These are phyloP conservation scores for Neltuma alba DNA, from an alignment of 306 rosid species.

Conservation along the genomic window DNA sequence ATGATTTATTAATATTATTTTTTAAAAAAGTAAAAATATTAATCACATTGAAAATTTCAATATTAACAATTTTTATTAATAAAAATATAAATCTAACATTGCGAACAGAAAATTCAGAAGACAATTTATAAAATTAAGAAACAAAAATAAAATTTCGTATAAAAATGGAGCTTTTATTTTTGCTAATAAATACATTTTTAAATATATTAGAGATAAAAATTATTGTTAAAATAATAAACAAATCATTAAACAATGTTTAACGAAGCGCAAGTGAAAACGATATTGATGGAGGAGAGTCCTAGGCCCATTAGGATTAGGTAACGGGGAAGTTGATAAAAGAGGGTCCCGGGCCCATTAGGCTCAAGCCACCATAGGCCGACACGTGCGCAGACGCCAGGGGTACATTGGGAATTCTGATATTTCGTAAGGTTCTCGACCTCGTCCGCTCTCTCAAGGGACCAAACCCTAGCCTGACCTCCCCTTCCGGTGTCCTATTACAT, in stretches of 20 bases:
- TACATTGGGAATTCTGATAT: background rate
- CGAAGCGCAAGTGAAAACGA: background rate
- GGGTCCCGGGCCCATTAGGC: background rate
- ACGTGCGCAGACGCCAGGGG: background rate
- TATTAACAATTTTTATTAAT: too few relatives aligned
- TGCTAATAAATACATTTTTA: too few relatives aligned
- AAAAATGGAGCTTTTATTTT: too few relatives aligned
- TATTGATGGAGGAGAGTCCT: background rate
- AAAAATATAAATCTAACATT: too few relatives aligned
- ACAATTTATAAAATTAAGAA: too few relatives aligned
- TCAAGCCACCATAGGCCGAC: background rate
- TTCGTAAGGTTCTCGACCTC: slow-evolving; percentile 26
- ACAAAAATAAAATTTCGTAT: too few relatives aligned
- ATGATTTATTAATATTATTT: too few relatives aligned
- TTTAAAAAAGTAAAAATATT: too few relatives aligned
- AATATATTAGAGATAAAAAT: too few relatives aligned
- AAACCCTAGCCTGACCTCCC: slow-evolving; percentile 24
- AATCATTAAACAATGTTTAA: background rate
- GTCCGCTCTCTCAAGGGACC: background rate
- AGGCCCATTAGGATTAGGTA: background rate
- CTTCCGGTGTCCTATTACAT: background rate
- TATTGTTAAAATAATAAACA: background rate
- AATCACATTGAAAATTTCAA: too few relatives aligned
- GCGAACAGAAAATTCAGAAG: too few relatives aligned
- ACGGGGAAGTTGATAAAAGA: background rate